Percentiles rank a stretch among this genome's conserved stretches.
phyloP scores from a whole-genome alignment of 805 yeast genomes.

The Yarrowia divulgata region DNA sequence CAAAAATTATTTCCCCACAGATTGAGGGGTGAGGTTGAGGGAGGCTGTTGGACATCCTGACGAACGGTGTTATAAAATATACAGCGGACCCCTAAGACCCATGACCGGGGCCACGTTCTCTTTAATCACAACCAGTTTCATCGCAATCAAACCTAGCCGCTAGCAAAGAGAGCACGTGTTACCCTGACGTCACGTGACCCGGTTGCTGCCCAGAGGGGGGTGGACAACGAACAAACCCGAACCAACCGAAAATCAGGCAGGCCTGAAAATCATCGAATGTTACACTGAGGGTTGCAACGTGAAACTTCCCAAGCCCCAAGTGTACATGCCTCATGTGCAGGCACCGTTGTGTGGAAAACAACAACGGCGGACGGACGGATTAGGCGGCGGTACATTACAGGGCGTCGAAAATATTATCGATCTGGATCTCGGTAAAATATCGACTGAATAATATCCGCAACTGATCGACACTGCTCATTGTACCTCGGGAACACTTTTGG shows the following conservation, averaged over 20 bases:
- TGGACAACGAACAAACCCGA: too few species aligned
- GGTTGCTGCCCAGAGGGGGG: too few species aligned
- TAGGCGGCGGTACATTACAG: not conserved
- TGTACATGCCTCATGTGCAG: slow-evolving; percentile 22
- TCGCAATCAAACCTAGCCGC: slow-evolving; percentile 23
- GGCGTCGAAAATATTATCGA: not conserved
- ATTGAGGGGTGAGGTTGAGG: too few species aligned
- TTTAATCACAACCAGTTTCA: not conserved
- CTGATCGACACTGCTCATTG: not conserved
- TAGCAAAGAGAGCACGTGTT: slow-evolving; percentile 12
- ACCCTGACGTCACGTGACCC: slow-evolving; percentile 33
- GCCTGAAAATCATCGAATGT: not conserved
- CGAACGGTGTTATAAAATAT: too few species aligned
- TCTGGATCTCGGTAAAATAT: slow-evolving; percentile 13
- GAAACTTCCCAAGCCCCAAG: not conserved
- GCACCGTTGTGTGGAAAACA: slow-evolving; percentile 4
- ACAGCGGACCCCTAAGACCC: too few species aligned
- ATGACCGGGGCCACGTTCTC: too few species aligned
- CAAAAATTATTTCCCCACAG: too few species aligned
- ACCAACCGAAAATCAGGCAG: too few species aligned
- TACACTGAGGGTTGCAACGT: slow-evolving; percentile 9
- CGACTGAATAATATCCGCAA: not conserved
- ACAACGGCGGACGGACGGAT: slow-evolving; percentile 2
- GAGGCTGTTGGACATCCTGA: too few species aligned
- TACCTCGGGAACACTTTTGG: too few species aligned